Conservation (phyloP, 2,329 filamentous ascomycete species). For the Cytospora mali region DNA sequence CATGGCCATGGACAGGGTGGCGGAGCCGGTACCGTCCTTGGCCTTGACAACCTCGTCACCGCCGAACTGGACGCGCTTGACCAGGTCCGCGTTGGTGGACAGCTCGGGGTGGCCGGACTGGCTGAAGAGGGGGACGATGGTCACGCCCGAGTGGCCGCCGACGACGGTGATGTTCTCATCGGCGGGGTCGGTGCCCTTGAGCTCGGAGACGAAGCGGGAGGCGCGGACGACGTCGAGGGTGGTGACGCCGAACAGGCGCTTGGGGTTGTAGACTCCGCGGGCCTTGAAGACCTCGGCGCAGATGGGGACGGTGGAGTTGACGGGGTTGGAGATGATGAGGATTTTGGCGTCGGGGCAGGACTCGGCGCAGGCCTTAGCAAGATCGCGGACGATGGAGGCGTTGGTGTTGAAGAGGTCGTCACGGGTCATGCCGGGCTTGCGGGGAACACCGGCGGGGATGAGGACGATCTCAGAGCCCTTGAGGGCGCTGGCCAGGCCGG, state of each 20-base stretch:
- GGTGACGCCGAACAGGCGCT: constrained; percentile 98
- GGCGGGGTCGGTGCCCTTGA: constrained; percentile 87
- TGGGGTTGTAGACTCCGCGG: constrained; percentile 96
- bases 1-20: constrained; percentile 98
- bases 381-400: constrained; percentile 97
- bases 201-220: constrained; percentile 93
- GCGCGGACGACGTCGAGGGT: constrained; percentile 98
- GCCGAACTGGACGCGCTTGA: constrained; percentile 97
- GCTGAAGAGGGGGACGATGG: constrained; percentile 96
- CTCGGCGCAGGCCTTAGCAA: constrained; percentile 92
- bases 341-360: constrained; percentile 90
- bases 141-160: constrained; percentile 96
- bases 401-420: constrained; percentile 99
- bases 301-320: constrained; percentile 99
- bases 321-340: constrained; percentile 97
- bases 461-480: constrained; percentile 91
- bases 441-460: constrained; percentile 96
- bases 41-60: constrained; percentile 99
- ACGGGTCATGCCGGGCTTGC: constrained; percentile 99
- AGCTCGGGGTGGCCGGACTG: constrained; percentile 89
- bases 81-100: constrained; percentile 73
- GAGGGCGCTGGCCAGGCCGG: constrained; percentile 77
- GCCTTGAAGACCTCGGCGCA: constrained; percentile 96
- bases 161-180: constrained; percentile 95
- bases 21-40: constrained; percentile 96